Conservation (phyloP, 2,329 filamentous ascomycete species). For the Aspergillus ibericus region DNA sequence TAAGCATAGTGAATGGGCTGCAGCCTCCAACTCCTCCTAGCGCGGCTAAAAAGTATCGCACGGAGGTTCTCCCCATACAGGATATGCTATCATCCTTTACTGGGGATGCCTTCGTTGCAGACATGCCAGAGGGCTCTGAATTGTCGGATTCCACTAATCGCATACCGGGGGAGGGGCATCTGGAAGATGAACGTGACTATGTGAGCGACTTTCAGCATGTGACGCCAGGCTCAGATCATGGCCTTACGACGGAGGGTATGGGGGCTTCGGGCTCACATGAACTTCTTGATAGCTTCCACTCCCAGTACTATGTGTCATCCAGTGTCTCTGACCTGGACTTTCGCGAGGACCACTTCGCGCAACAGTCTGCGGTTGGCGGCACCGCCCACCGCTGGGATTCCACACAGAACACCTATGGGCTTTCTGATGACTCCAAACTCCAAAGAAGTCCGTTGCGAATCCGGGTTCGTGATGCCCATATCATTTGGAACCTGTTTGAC, state of each 20-base stretch:
- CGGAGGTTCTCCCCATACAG: constrained; percentile 78
- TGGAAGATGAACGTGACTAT: constrained; percentile 49
- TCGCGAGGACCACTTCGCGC: constrained; percentile 74
- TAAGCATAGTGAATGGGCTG: constrained; percentile 74
- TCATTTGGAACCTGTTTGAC: constrained; percentile 98
- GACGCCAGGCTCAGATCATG: constrained; percentile 36
- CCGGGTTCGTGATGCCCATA: constrained; percentile 78
- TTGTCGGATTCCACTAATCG: constrained; percentile 48
- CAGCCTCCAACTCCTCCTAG: constrained; percentile 80
- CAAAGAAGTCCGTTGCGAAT: constrained; percentile 72
- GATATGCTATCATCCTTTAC: constrained; percentile 89
- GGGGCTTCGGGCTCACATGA: constrained; percentile 40
- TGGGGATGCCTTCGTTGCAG: constrained; percentile 70
- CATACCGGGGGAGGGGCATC: constrained; percentile 40
- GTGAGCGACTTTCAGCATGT: constrained; percentile 58
- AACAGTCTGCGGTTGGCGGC: constrained; percentile 59
- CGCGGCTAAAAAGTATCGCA: constrained; percentile 81
- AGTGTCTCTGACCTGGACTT: constrained; percentile 67
- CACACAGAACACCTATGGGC: constrained; percentile 70
- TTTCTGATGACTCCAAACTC: constrained; percentile 61
- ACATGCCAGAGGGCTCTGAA: constrained; percentile 30
- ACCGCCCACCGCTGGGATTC: constrained; percentile 81
- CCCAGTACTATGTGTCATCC: constrained; percentile 55
- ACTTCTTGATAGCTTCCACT: constrained; percentile 54
- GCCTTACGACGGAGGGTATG: constrained; percentile 22